Evolutionary conservation across 169 alveolate genomes (phyloP), one percentile per base, ranked within the genome.

Genomic region (Amoebophrya sp.): DNA sequence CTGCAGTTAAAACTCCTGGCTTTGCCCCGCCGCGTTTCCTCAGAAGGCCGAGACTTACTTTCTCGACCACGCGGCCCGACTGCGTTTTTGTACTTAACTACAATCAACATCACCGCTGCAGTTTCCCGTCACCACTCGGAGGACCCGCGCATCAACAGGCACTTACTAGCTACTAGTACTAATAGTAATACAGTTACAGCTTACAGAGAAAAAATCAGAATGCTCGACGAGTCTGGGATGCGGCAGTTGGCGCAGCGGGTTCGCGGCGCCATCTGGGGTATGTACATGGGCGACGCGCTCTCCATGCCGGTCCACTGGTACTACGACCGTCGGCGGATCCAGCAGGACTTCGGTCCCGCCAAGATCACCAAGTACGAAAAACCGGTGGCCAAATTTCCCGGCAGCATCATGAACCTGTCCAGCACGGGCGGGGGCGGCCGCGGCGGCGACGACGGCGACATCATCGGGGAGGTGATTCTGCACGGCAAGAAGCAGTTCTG

Each of bases 391-490:
- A 78, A 90, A 5, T 91, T 43, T 41, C 93, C 93, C 4, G 93
- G 88, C 39, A 88, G 91, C 34, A 91, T 91, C 88, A 91, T 91
- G 93, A 89, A 91, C 40, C 91, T 91, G 29, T 58, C 90, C 91
- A 91, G 42, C 91, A 91, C 93, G 34, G 93, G 93, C 4, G 93
- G 93, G 26, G 93, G 93, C 15, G 93, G 93, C 34, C 89, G 93
- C 5, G 93, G 89, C 42, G 29, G 45, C n/a, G 45, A 39, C 89
- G 41, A 70, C 10, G 78, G 78, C 10, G 23, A 16, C 34, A 58
- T 58, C 78, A 15, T 45, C 67, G 93, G 93, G 10, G 91, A 89
- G 1, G 88, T 88, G 15, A 91, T 91, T n/a, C 87, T 88, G 26
- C 93, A 91, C 23, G 93, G 41, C 69, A 91, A 91, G 88, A 88